Evolutionary conservation across 2,329 filamentous ascomycete genomes (phyloP).

Genomic region (Ophiostoma sp.): DNA sequence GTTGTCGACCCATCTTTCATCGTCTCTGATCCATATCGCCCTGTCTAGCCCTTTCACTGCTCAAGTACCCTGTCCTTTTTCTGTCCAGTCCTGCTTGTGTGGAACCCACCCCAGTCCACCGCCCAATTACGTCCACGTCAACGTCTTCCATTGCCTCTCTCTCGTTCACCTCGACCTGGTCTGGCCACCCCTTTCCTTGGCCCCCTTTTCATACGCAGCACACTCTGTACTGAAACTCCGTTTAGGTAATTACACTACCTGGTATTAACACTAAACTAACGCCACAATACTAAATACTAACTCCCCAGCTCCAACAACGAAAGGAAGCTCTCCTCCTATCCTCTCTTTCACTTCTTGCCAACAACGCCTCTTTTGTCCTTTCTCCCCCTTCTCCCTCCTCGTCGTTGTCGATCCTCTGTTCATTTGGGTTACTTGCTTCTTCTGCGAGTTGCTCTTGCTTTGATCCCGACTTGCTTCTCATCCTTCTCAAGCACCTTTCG

Average conservation of each 20-base stretch:
- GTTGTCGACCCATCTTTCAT: constrained; percentile 6
- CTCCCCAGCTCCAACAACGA: background rate
- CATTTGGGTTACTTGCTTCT: background rate
- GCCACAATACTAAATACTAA: background rate
- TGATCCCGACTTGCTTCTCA: background rate
- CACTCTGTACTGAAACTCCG: background rate
- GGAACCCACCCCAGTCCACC: constrained; percentile 13
- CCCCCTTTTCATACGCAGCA: constrained; percentile 19
- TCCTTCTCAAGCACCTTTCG: background rate
- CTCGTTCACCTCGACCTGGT: constrained; percentile 12
- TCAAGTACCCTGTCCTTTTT: constrained; percentile 14
- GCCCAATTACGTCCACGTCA: constrained; percentile 22
- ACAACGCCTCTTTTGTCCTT: background rate
- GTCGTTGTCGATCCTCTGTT: background rate
- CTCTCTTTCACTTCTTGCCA: background rate
- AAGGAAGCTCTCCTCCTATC: background rate
- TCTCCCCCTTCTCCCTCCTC: background rate
- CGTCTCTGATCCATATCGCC: constrained; percentile 2
- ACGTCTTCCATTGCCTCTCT: constrained; percentile 18
- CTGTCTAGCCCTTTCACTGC: background rate
- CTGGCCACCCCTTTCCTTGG: constrained; percentile 9
- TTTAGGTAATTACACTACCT: background rate
- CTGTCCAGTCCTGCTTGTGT: constrained; percentile 15
- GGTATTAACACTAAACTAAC: background rate
- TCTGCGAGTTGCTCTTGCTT: background rate